phyloP scores from a whole-genome alignment of 495 filamentous ascomycete species.

The Talaromyces thailandensis region DNA sequence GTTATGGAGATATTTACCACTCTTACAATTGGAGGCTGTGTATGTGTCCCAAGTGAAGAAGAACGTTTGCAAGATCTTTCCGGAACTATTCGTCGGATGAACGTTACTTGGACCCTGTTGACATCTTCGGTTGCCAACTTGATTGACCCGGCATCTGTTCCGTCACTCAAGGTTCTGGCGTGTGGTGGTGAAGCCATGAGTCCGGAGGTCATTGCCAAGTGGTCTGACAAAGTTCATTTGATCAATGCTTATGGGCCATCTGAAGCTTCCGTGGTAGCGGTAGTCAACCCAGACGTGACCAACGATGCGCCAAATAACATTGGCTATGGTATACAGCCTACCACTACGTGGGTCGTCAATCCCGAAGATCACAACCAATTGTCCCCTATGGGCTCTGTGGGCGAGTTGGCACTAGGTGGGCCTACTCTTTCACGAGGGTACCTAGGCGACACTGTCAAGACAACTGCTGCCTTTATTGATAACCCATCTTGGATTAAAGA shows the following conservation, averaged over 20 bases:
- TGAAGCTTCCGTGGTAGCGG: slow-evolving; percentile 37
- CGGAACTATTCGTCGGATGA: slow-evolving; percentile 37
- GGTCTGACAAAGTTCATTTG: slow-evolving; percentile 39
- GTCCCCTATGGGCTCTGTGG: slow-evolving; percentile 41
- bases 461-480: slow-evolving; percentile 35
- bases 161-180: slow-evolving; percentile 32
- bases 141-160: slow-evolving; percentile 36
- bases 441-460: slow-evolving; percentile 42
- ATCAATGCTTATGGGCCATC: slow-evolving; percentile 55
- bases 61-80: slow-evolving; percentile 43
- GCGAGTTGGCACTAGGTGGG: slow-evolving; percentile 44
- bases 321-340: slow-evolving; percentile 36
- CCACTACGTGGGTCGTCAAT: slow-evolving; percentile 47
- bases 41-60: slow-evolving; percentile 54
- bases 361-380: slow-evolving; percentile 37
- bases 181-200: slow-evolving; percentile 41
- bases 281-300: slow-evolving; percentile 23
- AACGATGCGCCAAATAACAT: slow-evolving; percentile 35
- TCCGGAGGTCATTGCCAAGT: slow-evolving; percentile 41
- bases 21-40: slow-evolving; percentile 46
- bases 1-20: slow-evolving; percentile 42
- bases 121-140: slow-evolving; percentile 46
- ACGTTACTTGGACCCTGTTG: slow-evolving; percentile 41
- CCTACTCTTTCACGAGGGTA: slow-evolving; percentile 43
- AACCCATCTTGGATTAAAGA: slow-evolving; percentile 25